Evolutionary conservation across 148 eudicot genomes (phyloP), one percentile per base, ranked within the genome.

Genomic region (Rhododendron vialii): DNA sequence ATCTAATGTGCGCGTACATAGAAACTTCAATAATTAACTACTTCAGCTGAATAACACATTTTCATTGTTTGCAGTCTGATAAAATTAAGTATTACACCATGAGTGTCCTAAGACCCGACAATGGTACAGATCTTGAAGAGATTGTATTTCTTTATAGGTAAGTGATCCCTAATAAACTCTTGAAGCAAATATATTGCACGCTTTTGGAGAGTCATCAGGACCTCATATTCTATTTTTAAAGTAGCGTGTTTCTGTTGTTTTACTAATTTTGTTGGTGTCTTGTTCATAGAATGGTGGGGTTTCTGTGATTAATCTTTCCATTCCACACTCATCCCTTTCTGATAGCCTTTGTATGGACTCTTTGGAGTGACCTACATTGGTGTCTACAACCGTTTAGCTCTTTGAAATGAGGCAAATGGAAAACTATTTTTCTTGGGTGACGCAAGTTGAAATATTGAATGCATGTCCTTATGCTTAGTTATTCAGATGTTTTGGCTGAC

Each of bases 101-200:
- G 99, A 97, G 95, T 87, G 93, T 97, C 86, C 88, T 95, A 89
- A 92, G 95, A 87, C 98, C 98, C 30, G 95, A 92, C 63, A 89
- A 91, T 61, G 89, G 91, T 86, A 84, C 91, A 84, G 93, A 90
- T 30, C 88, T 88, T 86, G 98, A 96, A 82, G 99, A 97, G 80
- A 93, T 97, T 89, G 95, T 97, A 57, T 97, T 97, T 90, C 88
- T 97, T 71, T 97, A 97, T 61, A 92, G 98, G 99, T 95, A 95
- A 79, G 24, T 78, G 24, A 50, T 84, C 84, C 80, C 80, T 35
- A 4, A 75, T 4, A 10, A 13, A 35, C 22, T 5, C 41, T 36
- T 1, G 22, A 77, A 65, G 55, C 6, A 83, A 47, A 67, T 43
- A 45, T 83, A 65, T 69, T 36, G 24, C 22, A 51, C 12, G 14